These are phyloP conservation scores for Aquilaria agallochum DNA, from an alignment of 441 rosid species.

Conservation along the genomic window DNA sequence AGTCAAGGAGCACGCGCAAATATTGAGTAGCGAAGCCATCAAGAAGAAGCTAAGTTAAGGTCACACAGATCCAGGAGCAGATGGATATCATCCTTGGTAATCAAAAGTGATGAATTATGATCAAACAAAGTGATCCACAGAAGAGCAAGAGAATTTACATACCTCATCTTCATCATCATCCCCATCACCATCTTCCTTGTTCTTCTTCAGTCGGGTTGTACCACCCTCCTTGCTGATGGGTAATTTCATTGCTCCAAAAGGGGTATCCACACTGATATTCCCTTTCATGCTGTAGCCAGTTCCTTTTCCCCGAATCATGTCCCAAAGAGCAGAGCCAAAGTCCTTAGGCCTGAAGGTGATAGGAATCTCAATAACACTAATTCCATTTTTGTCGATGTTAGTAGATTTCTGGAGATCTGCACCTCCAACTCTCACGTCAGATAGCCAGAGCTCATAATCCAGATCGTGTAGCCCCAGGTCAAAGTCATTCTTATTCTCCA, in stretches of 20 bases:
- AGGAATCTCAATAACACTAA: conserved; percentile 54
- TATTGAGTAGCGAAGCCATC: no score
- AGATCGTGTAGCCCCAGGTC: conserved; percentile 77
- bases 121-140: no score
- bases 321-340: conserved; percentile 95
- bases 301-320: conserved; percentile 93
- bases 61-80: no score
- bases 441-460: conserved; percentile 86
- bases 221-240: conserved; percentile 95
- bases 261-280: conserved; percentile 78
- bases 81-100: no score
- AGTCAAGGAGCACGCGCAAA: no score
- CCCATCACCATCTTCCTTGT: conserved; percentile 52
- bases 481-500: conserved; percentile 85
- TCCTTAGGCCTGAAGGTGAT: conserved; percentile 89
- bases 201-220: conserved; percentile 81
- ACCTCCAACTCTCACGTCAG: conserved; percentile 62
- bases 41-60: no score
- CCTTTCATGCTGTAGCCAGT: conserved; percentile 90
- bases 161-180: conserved; percentile 61
- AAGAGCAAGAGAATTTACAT: not conserved
- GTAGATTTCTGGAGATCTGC: conserved; percentile 64
- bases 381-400: conserved; percentile 68
- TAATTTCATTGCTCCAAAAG: conserved; percentile 89
- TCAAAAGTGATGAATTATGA: no score